phyloP scores from a whole-genome alignment of 768 basidiomycete genomes.

The Tylopilus plumbeoviolaceoides region DNA sequence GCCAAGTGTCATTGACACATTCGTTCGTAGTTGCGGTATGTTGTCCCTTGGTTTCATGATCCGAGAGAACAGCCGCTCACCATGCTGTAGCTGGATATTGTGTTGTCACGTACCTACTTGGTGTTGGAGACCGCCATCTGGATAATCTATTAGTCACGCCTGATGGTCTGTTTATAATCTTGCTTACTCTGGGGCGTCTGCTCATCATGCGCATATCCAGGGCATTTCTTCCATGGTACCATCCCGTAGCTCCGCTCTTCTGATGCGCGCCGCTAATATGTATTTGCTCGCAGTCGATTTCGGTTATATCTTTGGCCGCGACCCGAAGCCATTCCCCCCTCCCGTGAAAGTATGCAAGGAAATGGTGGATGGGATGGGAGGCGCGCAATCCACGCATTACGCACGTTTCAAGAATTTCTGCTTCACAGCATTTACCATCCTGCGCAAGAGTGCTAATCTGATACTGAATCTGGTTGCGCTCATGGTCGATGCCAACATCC shows the following conservation, averaged over 20 bases:
- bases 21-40: constrained; percentile 91
- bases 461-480: constrained; percentile 94
- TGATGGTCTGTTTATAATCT: constrained; percentile 55
- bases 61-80: constrained; percentile 8
- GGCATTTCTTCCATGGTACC: constrained; percentile 95
- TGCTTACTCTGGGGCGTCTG: background rate
- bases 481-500: constrained; percentile 97
- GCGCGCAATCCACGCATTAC: constrained; percentile 91
- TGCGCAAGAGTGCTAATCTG: constrained; percentile 95
- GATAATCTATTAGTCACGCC: constrained; percentile 92
- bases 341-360: constrained; percentile 99
- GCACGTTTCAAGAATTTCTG: constrained; percentile 94
- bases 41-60: constrained; percentile 26
- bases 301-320: constrained; percentile 95
- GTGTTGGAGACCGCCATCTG: constrained; percentile 95
- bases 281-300: constrained; percentile 71
- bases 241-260: background rate
- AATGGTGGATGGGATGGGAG: constrained; percentile 99
- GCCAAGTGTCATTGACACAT: constrained; percentile 91
- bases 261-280: constrained; percentile 7
- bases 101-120: constrained; percentile 92
- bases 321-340: constrained; percentile 96
- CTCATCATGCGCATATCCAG: constrained; percentile 30
- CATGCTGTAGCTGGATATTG: constrained; percentile 83
- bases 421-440: constrained; percentile 95